Conservation (phyloP, 768 basidiomycete species). For the Russula dissimulans region DNA sequence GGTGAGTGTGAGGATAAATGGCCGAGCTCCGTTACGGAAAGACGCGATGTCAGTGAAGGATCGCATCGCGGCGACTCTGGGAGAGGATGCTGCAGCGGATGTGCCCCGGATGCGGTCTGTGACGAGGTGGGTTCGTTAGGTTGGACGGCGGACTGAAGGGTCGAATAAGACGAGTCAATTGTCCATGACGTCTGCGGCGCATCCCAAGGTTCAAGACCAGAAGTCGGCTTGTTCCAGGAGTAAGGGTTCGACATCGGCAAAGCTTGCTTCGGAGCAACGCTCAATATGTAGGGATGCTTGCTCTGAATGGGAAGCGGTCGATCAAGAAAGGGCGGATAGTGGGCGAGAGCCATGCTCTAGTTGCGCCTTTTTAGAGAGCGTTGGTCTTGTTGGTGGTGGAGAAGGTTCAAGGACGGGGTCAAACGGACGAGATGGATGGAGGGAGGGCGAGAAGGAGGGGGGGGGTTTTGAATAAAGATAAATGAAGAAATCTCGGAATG, state of each 20-base stretch:
- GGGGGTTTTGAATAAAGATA: conserved; percentile 4
- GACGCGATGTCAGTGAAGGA: conserved; percentile 11
- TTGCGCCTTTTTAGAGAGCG: conserved; percentile 14
- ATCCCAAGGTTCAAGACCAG: conserved; percentile 9
- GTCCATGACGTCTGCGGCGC: conserved; percentile 18
- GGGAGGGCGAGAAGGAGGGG: not conserved
- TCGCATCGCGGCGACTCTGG: conserved; percentile 15
- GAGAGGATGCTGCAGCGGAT: conserved; percentile 11
- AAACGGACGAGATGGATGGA: not conserved
- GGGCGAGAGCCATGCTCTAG: conserved; percentile 18
- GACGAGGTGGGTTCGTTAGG: conserved; percentile 7
- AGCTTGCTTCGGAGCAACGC: not conserved
- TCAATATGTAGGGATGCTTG: conserved; percentile 18
- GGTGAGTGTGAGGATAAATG: conserved; percentile 9
- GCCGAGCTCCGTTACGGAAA: conserved; percentile 9
- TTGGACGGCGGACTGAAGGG: conserved; percentile 16
- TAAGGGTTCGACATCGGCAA: conserved; percentile 15
- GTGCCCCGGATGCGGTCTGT: conserved; percentile 1
- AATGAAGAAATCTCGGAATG: conserved; percentile 7
- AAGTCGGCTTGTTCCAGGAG: conserved; percentile 15
- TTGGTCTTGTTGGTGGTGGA: not conserved
- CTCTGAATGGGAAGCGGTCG: conserved; percentile 14
- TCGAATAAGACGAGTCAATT: conserved; percentile 17
- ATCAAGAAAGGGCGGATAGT: conserved; percentile 16
- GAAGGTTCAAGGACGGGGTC: not conserved